Base-by-base conservation (phyloP, 129 eudicot species). In the Arctium lappa region DNA sequence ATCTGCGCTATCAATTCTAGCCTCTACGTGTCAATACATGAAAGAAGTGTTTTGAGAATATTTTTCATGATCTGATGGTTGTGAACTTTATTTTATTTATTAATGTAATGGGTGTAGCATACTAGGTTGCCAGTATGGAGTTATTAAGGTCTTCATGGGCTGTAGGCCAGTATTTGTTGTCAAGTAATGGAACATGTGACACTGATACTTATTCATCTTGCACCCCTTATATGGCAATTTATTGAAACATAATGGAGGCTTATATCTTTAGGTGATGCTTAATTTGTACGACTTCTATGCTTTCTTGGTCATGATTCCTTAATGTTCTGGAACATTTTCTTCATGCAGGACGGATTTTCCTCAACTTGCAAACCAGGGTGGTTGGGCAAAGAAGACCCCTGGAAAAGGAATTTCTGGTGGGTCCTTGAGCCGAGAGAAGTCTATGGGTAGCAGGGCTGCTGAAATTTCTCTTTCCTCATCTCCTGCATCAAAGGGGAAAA, bases 291-390 rank as follows among this genome's bases (percentile, higher is more conserved):
- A 27, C 12, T 65, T 65, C 0, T 65, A 22, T 66, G 34, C 71
- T 7, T 66, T 66, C 5, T 66, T 65, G 32, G 70, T 18, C 70
- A 18, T 65, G 32, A 65, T 22, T 63, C 10, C 27, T 22, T 63
- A 18, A 63, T 22, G 70, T 65, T 27, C 70, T 65, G 70, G 8
- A 27, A n/a, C 32, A 65, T 65, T 62, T 62, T 22, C 27, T 16
- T 60, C 30, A 16, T 85, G 80, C 88, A 93, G 99, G 92, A 81
- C 89, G 1, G 97, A 84, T 75, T 95, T 89, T 84, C 97, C 97
- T 18, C 94, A 89, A 62, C 97, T 92, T 85, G 89, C 90, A 73
- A 89, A 80, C 30, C 96, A 89, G 70, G 85, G 94, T 42, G 82
- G 85, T 81, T 80, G 91, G 95, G 83, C 86, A 77, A 95, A 93